Base-by-base conservation (phyloP, 495 filamentous ascomycete genomes). In the Symbiotaphrina buchneri region DNA sequence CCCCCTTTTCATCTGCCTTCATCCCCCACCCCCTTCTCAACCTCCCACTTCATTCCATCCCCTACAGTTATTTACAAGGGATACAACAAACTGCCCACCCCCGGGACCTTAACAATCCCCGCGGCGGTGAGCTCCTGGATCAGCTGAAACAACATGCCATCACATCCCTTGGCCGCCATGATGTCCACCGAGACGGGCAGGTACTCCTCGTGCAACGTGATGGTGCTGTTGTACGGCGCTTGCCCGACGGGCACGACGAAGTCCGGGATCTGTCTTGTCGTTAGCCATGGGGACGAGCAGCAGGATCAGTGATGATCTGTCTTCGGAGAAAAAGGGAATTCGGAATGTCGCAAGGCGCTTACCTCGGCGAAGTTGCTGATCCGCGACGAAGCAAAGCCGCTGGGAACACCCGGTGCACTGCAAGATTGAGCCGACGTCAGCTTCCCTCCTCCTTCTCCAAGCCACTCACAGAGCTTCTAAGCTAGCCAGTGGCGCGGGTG, bases 111-210 rank as follows among this genome's bases (percentile, higher is more conserved):
- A 18, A 74, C 10, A 28, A 73, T 58, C 0, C 65, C 67, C 0
- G 45, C 52, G 20, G 41, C 39, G 0, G 55, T 45, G 16, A 76
- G 34, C 19, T 61, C 63, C 34, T 55, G 43, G n/a, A 67, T 56
- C 24, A 74, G 40, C 20, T 47, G 54, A 10, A 59, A 64, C 27
- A 74, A 42, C 47, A 74, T 51, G 0, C 59, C 53, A 47, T 77
- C 71, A 36, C 71, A 75, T 0, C 68, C 69, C 28, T 60, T 59
- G 2, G 66, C 61, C 2, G 61, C 68, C 43, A 70, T 46, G 21
- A 77, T 51, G 34, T 62, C 55, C 13, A 74, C 55, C 0, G 58
- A 58, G 0, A 77, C 68, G 1, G 70, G 70, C 21, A 73, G 37
- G 19, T 53, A 52, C 47, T 74, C 71, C 17, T 46, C 48, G 28